Percentiles rank a stretch among this genome's conserved stretches.
phyloP scores from a whole-genome alignment of 164 flowering plant genomes.

The grape (Vitis vinifera) region DNA sequence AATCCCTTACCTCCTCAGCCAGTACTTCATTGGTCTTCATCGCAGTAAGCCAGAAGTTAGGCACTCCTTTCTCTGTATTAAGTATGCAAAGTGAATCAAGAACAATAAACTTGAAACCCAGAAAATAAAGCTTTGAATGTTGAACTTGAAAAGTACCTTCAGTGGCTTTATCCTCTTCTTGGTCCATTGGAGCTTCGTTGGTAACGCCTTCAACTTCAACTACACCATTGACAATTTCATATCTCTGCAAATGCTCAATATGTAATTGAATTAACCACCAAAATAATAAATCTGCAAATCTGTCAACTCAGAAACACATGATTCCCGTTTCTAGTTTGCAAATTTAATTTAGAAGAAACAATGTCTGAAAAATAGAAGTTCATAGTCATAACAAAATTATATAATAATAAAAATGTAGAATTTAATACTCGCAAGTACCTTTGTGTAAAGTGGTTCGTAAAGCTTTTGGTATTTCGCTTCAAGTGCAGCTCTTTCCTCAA shows the following conservation, averaged over 20 bases:
- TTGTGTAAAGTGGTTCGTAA: conserved; percentile 40
- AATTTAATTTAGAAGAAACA: too few species aligned
- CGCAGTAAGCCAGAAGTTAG: conserved; percentile 86
- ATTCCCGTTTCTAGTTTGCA: too few species aligned
- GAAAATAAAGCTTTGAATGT: too few species aligned
- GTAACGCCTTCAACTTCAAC: conserved; percentile 67
- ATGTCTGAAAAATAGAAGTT: too few species aligned
- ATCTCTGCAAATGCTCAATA: conserved; percentile 45
- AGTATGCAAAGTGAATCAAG: not conserved
- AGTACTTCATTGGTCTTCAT: conserved; percentile 80
- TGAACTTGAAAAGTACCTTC: conserved; percentile 33
- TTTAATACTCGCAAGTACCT: conserved; percentile 19
- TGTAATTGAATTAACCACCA: too few species aligned
- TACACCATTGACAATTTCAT: conserved; percentile 78
- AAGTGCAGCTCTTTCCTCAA: conserved; percentile 48
- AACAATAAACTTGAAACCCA: too few species aligned
- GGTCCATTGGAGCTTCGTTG: conserved; percentile 32
- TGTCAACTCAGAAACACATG: too few species aligned
- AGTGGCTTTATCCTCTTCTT: conserved; percentile 31
- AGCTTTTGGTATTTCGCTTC: conserved; percentile 51
- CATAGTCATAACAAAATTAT: too few species aligned
- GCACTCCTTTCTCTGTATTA: conserved; percentile 79
- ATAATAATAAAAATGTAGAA: too few species aligned
- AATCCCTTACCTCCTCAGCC: conserved; percentile 58
- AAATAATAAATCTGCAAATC: too few species aligned